Percentiles rank a stretch among this genome's conserved stretches.
Conservation (phyloP, 1,284 basidiomycete species). For the Irpex sp. region DNA sequence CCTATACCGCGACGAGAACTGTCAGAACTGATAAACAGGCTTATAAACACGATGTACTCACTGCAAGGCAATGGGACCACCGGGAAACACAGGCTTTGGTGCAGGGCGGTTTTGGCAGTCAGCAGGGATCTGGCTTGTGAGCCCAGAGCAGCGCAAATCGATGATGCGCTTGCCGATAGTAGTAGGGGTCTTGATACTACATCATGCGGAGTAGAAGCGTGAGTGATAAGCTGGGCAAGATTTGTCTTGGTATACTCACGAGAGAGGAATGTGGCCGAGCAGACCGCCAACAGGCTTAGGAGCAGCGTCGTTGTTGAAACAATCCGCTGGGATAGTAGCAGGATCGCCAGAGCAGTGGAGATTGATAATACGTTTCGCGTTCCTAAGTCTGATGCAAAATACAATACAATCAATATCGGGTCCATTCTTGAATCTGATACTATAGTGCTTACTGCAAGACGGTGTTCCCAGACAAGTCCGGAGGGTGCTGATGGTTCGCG, state of each 20-base stretch:
- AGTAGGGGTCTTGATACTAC: background rate
- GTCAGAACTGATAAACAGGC: background rate
- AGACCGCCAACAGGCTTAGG: background rate
- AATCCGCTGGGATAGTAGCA: background rate
- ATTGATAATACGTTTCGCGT: background rate
- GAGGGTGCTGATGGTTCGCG: background rate
- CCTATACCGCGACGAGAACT: background rate
- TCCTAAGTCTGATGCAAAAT: background rate
- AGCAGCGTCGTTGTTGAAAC: background rate
- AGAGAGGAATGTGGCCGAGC: background rate
- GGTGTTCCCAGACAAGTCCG: background rate
- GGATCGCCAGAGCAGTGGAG: background rate
- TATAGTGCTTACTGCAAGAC: background rate
- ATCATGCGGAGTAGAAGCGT: background rate
- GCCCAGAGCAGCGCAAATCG: conserved; percentile 1
- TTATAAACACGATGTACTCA: background rate
- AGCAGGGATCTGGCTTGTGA: background rate
- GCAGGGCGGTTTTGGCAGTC: background rate
- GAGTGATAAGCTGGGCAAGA: background rate
- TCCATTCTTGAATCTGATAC: background rate
- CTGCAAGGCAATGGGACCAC: background rate
- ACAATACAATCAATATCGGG: background rate
- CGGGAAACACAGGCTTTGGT: background rate
- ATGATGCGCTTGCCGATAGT: background rate
- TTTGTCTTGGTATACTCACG: background rate